Evolutionary conservation across 441 rosid species (phyloP), one percentile per base, ranked within the genome.

Genomic region (Mallotus repandus): DNA sequence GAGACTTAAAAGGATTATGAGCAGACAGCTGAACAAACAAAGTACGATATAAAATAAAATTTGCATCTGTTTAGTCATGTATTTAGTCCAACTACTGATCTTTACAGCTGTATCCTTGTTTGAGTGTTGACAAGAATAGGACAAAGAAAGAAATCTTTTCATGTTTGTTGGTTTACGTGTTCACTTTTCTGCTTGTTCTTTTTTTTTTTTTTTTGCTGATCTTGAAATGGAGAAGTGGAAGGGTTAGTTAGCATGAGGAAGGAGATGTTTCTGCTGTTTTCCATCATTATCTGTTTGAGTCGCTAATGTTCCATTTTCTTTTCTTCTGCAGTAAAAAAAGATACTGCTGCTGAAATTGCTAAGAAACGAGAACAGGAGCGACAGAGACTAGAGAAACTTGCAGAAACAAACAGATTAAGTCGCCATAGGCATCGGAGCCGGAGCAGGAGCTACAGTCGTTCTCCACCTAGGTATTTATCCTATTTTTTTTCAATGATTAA

Each of bases 1-100:
- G 82, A 89, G 98, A 69, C 84, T 96, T 22, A 96, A 96, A 83
- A 87, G 98, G 90, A 96, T 96, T 70, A 96, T 93, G 99, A 91
- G 88, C 84, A 87, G 57, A 69, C 99, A 93, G 87, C 81, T 96
- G 76, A 93, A 90, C 71, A 90, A 89, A 75, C 98, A 96, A 84
- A 90, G 99, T 93, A 91, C 54, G 89, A 65, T 64, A 70, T 38
- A 38, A 38, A 38, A 38, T 63, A 18, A 68, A 70, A 65, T 70
- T 21, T 65, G 60, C 22, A 12, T 35, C 64, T 73, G 60, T 59
- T 45, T 58, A 3, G 61, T 66, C 45, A 7, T 66, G 29, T 22
- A 13, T 43, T 68, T 38, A 13, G 22, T 57, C 69, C 35, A 66
- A 48, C 61, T 35, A 68, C 62, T 22, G 59, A 41, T 21, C 21